phyloP scores from a whole-genome alignment of 2,329 filamentous ascomycete species.

The Alternaria triticimaculans region DNA sequence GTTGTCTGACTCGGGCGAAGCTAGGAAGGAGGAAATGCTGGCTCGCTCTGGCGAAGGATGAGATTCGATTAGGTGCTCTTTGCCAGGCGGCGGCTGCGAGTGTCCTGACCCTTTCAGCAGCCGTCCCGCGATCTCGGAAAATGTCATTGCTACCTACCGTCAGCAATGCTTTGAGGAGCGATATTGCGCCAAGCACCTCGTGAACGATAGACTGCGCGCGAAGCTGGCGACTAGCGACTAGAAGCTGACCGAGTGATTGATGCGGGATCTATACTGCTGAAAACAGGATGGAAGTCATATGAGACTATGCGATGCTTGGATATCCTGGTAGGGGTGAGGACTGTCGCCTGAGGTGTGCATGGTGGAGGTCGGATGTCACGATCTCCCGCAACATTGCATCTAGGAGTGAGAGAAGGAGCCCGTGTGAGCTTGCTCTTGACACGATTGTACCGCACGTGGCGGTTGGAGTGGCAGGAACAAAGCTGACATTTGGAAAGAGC shows the following conservation, averaged over 20 bases:
- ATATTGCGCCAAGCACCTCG: slow-evolving; percentile 14
- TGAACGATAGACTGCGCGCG: slow-evolving; percentile 33
- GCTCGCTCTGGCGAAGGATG: slow-evolving; percentile 26
- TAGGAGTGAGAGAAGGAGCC: slow-evolving; percentile 13
- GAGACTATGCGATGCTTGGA: slow-evolving; percentile 48
- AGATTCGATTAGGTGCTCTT: slow-evolving; percentile 21
- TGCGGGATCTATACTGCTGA: slow-evolving; percentile 44
- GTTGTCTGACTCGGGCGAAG: slow-evolving; percentile 17
- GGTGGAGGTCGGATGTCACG: slow-evolving; percentile 8
- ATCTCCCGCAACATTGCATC: background rate
- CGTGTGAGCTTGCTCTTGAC: slow-evolving; percentile 11
- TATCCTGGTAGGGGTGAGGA: slow-evolving; percentile 38
- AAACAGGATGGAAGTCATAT: slow-evolving; percentile 48
- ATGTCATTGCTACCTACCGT: slow-evolving; percentile 38
- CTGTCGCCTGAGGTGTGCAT: slow-evolving; percentile 35
- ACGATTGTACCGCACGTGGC: background rate
- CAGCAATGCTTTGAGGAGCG: slow-evolving; percentile 15
- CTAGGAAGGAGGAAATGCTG: slow-evolving; percentile 15
- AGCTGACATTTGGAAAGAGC: background rate
- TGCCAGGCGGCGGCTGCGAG: slow-evolving; percentile 32
- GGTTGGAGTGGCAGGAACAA: background rate
- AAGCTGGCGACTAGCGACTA: slow-evolving; percentile 33
- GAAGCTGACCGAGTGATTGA: slow-evolving; percentile 43
- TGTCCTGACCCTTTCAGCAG: slow-evolving; percentile 46
- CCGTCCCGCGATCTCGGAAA: slow-evolving; percentile 39